phyloP scores from a whole-genome alignment of 179 eudicot species.

The Beta lomatogona region DNA sequence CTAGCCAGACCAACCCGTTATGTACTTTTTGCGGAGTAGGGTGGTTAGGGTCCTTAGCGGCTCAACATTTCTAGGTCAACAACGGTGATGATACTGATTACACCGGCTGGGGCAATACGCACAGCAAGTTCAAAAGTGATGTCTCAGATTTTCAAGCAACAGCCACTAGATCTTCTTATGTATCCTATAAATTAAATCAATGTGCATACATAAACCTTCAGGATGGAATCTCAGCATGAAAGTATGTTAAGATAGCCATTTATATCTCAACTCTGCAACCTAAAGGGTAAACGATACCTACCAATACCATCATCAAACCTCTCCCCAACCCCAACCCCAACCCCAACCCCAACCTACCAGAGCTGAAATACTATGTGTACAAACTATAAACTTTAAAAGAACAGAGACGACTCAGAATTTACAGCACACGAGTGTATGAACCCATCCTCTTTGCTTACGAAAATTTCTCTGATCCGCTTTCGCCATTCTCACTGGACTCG shows the following conservation, averaged over 20 bases:
- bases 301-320: conserved; percentile 25
- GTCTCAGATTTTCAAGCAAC: neutral
- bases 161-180: neutral
- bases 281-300: neutral
- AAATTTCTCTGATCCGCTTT: conserved; percentile 63
- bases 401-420: conserved; percentile 57
- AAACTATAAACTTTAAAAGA: conserved; percentile 6
- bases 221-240: conserved; percentile 18
- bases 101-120: too few species aligned
- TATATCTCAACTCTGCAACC: conserved; percentile 26
- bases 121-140: too few species aligned
- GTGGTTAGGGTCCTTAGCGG: too few species aligned
- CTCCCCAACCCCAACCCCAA: conserved; percentile 34
- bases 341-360: too few species aligned
- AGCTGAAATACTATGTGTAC: conserved; percentile 19
- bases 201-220: conserved; percentile 4
- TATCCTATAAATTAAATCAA: conserved; percentile 4
- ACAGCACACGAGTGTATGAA: conserved; percentile 70
- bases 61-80: too few species aligned
- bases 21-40: too few species aligned
- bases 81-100: too few species aligned
- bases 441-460: conserved; percentile 67
- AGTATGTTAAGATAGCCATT: conserved; percentile 16
- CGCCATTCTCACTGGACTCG: conserved; percentile 93
- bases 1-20: too few species aligned